Base-by-base conservation (phyloP, 768 basidiomycete genomes). In the Termitomyces sp. region DNA sequence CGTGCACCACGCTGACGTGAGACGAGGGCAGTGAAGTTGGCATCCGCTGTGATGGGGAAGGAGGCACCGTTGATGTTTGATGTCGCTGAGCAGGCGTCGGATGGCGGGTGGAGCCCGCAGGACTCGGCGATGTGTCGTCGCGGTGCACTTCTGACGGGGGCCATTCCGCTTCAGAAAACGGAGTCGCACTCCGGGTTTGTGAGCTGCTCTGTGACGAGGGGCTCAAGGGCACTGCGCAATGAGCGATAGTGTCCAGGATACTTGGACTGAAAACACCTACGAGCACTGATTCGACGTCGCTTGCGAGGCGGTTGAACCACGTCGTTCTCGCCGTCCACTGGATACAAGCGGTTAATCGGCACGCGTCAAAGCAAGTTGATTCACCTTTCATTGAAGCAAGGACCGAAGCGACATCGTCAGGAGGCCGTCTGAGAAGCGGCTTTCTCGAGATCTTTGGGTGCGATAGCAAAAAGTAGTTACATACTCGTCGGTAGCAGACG, bases 41-140 rank as follows among this genome's bases (percentile, higher is more conserved):
- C 36, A 6, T 6, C 14, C 12, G 13, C 14, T 3, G 35, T 14
- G 18, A 38, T 18, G 38, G 54, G 12, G 30, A 42, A 28, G 28
- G 43, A 33, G 44, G 42, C 14, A 47, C 6, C 10, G 22, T 0
- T 43, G 24, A 35, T 35, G 33, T n/a, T 43, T 57, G 46, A 53
- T 56, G 55, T 54, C 68, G 66, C 53, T 75, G 74, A 5, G 69
- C 73, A 43, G 74, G 74, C 22, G 73, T 76, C 24, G 75, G 74
- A 16, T 68, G 57, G 5, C 52, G 59, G 48, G 28, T 16, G 49
- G 57, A 24, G 24, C 46, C 60, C 12, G n/a, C n/a, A 6, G 30
- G n/a, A 20, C 30, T 48, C 35, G 26, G 48, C 35, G 53, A 36
- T 13, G 43, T 42, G 24, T 46, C 33, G 20, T 16, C 14, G 46